Evolutionary conservation across 345 rosid genomes (phyloP).

Genomic region (Melaleuca alternifolia): DNA sequence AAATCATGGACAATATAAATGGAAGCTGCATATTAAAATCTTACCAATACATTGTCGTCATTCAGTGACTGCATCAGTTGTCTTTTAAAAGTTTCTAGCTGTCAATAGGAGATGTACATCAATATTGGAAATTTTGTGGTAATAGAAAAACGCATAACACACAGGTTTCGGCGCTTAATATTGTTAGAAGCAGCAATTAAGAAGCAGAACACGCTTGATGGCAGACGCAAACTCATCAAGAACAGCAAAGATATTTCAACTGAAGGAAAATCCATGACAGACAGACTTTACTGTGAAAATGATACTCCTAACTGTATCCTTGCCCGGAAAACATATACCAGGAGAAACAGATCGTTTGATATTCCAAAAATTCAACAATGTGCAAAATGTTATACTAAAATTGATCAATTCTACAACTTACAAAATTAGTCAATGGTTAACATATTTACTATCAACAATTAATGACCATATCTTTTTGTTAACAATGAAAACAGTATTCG

Average conservation of each 20-base stretch:
- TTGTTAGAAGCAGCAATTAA: neutral
- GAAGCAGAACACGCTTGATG: neutral
- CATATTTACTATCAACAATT: neutral
- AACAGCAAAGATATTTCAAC: neutral
- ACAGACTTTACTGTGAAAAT: neutral
- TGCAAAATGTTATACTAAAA: neutral
- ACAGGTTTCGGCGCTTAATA: neutral
- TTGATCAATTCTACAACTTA: neutral
- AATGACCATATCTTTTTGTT: neutral
- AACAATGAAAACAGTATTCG: neutral
- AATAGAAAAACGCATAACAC: neutral
- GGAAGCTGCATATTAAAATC: conserved; percentile 3
- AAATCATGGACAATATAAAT: neutral
- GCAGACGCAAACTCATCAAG: neutral
- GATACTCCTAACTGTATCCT: neutral
- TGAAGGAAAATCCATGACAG: neutral
- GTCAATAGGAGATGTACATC: neutral
- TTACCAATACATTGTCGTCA: conserved; percentile 70
- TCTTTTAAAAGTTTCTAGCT: conserved; percentile 89
- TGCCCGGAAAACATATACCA: neutral
- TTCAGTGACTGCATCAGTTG: conserved; percentile 84
- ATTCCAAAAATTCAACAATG: neutral
- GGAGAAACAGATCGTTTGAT: neutral
- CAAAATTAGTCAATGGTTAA: neutral
- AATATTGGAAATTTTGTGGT: neutral